A percentile compares a stretch with the other conserved stretches of the same genome.
Conservation (phyloP, 2,329 filamentous ascomycete genomes). For the Xylaria sp. region DNA sequence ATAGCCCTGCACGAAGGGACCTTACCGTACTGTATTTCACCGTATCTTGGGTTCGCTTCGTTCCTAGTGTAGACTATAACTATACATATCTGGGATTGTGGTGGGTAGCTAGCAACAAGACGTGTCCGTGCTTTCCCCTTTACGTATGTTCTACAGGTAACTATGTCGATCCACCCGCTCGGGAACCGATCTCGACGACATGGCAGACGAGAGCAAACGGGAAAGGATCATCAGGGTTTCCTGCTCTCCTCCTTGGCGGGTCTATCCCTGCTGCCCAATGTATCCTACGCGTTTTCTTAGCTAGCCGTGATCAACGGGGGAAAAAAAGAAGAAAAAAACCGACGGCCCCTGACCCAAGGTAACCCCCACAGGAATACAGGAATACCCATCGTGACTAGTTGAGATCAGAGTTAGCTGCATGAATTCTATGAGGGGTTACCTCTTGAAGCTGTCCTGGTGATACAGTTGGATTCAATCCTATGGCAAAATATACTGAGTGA, state of each 20-base stretch:
- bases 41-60: not conserved
- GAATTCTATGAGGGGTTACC: not conserved
- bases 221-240: constrained; percentile 21
- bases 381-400: not conserved
- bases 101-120: not conserved
- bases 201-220: constrained; percentile 3
- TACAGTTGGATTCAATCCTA: not conserved
- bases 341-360: too few species aligned
- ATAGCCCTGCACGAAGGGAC: not conserved
- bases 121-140: not conserved
- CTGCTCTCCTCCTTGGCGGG: not conserved
- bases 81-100: not conserved
- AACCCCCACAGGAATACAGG: not conserved
- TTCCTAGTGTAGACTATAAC: not conserved
- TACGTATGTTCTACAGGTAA: not conserved
- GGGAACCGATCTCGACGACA: constrained; percentile 14
- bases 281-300: not conserved
- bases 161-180: constrained; percentile 17
- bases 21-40: not conserved
- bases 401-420: not conserved
- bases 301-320: not conserved
- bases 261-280: not conserved
- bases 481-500: not conserved
- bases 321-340: not conserved
- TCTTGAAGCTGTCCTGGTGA: not conserved